Evolutionary conservation across 2,329 filamentous ascomycete species (phyloP), one percentile per base, ranked within the genome.

Genomic region (Aspergillus ochraceus): DNA sequence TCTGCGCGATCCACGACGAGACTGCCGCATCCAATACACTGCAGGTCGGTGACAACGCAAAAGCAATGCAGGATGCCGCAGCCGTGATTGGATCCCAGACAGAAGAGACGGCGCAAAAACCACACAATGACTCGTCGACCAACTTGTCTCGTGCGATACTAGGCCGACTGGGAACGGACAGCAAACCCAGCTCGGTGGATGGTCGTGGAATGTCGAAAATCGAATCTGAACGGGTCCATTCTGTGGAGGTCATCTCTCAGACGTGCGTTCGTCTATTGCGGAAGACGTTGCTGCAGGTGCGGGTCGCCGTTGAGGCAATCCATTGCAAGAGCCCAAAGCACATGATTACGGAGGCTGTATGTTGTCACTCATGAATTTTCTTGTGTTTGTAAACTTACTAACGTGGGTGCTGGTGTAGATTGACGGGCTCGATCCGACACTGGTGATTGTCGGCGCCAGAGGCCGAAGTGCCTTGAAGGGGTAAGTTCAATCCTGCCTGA

Each of bases 311-410:
- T 36, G 95, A 99, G 77, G 94, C 98, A 29, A 89, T 99, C 66
- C 95, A 98, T 77, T 98, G 95, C 88, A 98, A 97, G 83, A 97
- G 91, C 71, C 92, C 95, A 4, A 94, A 95, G 75, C 93, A 97
- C 74, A 84, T 98, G 80, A 92, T 99, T 64, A 96, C 92, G 0
- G 95, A 98, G 80, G 92, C 97, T 67, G 84, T 86, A 71, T 76
- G 84, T 80, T 80, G 17, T 14, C 50, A 6, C 12, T 12, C 12
- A 4, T 42, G 4, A 22, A 19, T 47, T 52, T 46, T 19, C 36
- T 4, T n/a, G 2, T 17, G 22, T 22, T 6, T 9, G 32, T 17
- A 1, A 17, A 26, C 29, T 49, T 56, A 32, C 63, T 68, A 54
- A 67, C 56, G 12, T 51, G 12, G 17, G 32, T 30, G 5, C 3